A percentile compares a stretch with the other conserved stretches of the same genome.
Conservation (phyloP, 805 yeast genomes). For the Myxozyma melibiosi region DNA sequence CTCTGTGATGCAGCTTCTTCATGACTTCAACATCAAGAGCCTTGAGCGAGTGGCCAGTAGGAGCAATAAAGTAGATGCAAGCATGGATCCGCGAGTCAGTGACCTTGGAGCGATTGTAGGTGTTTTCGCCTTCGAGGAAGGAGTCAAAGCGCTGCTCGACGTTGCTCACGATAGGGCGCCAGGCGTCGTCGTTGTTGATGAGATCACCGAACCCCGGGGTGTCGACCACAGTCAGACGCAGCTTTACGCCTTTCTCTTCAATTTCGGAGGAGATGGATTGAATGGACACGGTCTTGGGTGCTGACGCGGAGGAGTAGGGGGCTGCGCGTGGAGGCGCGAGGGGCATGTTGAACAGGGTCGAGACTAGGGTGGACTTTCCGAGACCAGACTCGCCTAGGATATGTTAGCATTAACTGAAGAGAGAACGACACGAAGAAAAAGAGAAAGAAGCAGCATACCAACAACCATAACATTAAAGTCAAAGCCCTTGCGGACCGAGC, state of each 20-base stretch:
- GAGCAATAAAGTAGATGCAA: slow-evolving; percentile 89
- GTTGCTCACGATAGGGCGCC: slow-evolving; percentile 92
- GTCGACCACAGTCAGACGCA: slow-evolving; percentile 80
- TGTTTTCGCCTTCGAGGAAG: slow-evolving; percentile 87
- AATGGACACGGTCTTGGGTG: slow-evolving; percentile 55
- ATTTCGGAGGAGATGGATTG: slow-evolving; percentile 67
- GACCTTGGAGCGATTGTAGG: slow-evolving; percentile 68
- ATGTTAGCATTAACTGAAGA: too few relatives aligned
- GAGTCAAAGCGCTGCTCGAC: slow-evolving; percentile 82
- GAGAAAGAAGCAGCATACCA: slow-evolving; percentile 46
- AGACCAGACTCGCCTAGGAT: slow-evolving; percentile 74
- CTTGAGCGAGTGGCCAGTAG: slow-evolving; percentile 91
- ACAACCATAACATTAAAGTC: slow-evolving; percentile 84
- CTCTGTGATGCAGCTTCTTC: slow-evolving; percentile 85
- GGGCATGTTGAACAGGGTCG: slow-evolving; percentile 79
- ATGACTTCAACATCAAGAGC: slow-evolving; percentile 87
- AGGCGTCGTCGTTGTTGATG: slow-evolving; percentile 58
- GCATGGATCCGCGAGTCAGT: slow-evolving; percentile 91
- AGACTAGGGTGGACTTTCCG: slow-evolving; percentile 90
- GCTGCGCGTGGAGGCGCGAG: slow-evolving; percentile 41
- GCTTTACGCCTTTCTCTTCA: slow-evolving; percentile 91
- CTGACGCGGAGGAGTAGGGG: slow-evolving; percentile 27
- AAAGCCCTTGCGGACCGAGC: slow-evolving; percentile 87
- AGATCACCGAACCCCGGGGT: slow-evolving; percentile 95
- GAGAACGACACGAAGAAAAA: neutral